Evolutionary conservation across 1,139 yeast species (phyloP).

Genomic region (Saccharomyces hybrid): DNA sequence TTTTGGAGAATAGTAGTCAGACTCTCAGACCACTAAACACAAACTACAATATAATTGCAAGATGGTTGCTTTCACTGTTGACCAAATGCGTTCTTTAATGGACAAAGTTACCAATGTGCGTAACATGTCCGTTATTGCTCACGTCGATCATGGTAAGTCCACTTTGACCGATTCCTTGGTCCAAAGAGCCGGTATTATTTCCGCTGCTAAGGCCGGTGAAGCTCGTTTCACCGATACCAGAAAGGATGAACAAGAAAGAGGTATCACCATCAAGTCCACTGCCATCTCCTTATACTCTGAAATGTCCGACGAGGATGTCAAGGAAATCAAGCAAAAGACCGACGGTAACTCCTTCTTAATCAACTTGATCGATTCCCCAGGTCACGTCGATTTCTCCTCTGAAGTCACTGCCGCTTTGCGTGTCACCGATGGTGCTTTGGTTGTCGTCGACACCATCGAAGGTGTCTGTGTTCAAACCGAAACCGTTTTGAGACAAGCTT

Average conservation of each 20-base stretch:
- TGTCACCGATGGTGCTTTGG: constrained; percentile 99
- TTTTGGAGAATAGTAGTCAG: neutral
- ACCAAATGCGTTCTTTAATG: constrained; percentile 98
- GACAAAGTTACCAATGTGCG: constrained; percentile 99
- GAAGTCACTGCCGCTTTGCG: constrained; percentile 99
- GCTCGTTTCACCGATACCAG: constrained; percentile 99
- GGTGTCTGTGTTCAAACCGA: constrained; percentile 99
- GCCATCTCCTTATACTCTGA: constrained; percentile 94
- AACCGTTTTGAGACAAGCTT: constrained; percentile 98
- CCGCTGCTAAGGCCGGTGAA: constrained; percentile 99
- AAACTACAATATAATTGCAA: constrained; percentile 14
- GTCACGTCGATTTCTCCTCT: constrained; percentile 99
- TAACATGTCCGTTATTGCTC: constrained; percentile 99
- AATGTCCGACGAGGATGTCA: constrained; percentile 82
- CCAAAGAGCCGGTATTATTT: constrained; percentile 98
- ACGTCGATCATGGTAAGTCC: constrained; percentile 99
- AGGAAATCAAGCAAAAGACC: constrained; percentile 94
- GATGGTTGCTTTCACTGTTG: constrained; percentile 39
- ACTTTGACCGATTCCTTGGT: constrained; percentile 98
- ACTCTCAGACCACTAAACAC: constrained; percentile 7
- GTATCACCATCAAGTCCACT: constrained; percentile 98
- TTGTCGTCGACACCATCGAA: constrained; percentile 97
- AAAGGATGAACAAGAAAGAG: constrained; percentile 98
- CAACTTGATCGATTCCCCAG: constrained; percentile 99
- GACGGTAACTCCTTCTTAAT: constrained; percentile 91